phyloP scores from a whole-genome alignment of 306 rosid genomes.

The Acacia confusa region DNA sequence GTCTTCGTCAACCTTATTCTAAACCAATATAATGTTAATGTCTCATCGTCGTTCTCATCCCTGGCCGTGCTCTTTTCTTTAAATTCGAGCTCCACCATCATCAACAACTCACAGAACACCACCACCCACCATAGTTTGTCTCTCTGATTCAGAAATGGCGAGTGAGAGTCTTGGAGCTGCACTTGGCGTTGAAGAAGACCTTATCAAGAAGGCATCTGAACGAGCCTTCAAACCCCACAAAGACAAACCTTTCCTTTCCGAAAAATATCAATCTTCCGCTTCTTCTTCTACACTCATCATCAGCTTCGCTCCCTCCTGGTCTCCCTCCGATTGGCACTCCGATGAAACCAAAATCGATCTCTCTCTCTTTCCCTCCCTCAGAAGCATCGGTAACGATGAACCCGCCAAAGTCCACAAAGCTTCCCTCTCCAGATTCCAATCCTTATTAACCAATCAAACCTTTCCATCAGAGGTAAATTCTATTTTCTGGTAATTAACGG shows the following conservation, averaged over 20 bases:
- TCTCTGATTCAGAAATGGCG: constrained; percentile 30
- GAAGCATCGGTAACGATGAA: constrained; percentile 67
- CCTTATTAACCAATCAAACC: not conserved
- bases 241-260: constrained; percentile 26
- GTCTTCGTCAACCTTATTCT: too few relatives aligned
- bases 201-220: constrained; percentile 38
- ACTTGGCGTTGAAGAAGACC: constrained; percentile 37
- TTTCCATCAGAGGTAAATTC: constrained; percentile 42
- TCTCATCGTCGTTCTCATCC: too few relatives aligned
- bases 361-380: constrained; percentile 50
- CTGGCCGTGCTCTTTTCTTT: too few relatives aligned
- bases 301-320: constrained; percentile 58
- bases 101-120: not conserved
- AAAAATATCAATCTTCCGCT: not conserved
- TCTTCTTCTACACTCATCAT: constrained; percentile 34
- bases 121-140: not conserved
- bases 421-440: constrained; percentile 44
- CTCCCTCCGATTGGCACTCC: constrained; percentile 40
- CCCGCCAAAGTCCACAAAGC: constrained; percentile 54
- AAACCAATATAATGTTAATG: too few relatives aligned
- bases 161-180: constrained; percentile 39
- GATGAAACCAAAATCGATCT: constrained; percentile 39
- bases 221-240: constrained; percentile 46
- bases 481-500: not conserved
- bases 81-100: too few relatives aligned